These are phyloP conservation scores for Xeromyces bisporus DNA, from an alignment of 495 filamentous ascomycete species.

Conservation along the genomic window DNA sequence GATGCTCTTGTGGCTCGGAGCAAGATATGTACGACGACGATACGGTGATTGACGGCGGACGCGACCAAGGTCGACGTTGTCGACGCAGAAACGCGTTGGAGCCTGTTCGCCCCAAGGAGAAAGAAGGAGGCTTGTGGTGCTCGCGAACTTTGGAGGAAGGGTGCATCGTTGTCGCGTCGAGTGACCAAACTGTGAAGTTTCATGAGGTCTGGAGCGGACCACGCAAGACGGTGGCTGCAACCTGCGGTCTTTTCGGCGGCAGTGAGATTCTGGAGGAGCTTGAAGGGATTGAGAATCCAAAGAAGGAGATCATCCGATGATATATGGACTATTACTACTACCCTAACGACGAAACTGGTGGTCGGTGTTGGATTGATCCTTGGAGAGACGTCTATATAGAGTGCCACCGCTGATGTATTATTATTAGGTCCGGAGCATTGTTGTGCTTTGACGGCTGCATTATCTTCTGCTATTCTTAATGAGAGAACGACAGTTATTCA, in stretches of 20 bases:
- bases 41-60: conserved; percentile 1
- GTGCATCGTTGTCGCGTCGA: conserved; percentile 86
- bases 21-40: conserved; percentile 2
- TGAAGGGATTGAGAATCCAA: conserved; percentile 70
- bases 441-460: too few species aligned
- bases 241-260: conserved; percentile 57
- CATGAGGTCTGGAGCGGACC: conserved; percentile 79
- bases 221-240: conserved; percentile 36
- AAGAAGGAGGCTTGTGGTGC: conserved; percentile 36
- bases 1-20: conserved; percentile 12
- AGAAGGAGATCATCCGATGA: conserved; percentile 29
- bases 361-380: too few species aligned
- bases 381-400: too few species aligned
- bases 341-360: too few species aligned
- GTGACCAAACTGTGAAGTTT: conserved; percentile 88
- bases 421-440: too few species aligned
- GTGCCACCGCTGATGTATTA: too few species aligned
- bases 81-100: conserved; percentile 1
- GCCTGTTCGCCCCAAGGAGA: conserved; percentile 21
- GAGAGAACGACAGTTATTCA: too few species aligned
- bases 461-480: too few species aligned
- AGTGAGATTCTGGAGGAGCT: conserved; percentile 77
- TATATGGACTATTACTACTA: too few species aligned
- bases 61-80: not conserved
- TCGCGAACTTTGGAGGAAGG: conserved; percentile 58